Evolutionary conservation across 345 rosid genomes (phyloP), one percentile per base, ranked within the genome.

Genomic region (Syzygium oleosum): DNA sequence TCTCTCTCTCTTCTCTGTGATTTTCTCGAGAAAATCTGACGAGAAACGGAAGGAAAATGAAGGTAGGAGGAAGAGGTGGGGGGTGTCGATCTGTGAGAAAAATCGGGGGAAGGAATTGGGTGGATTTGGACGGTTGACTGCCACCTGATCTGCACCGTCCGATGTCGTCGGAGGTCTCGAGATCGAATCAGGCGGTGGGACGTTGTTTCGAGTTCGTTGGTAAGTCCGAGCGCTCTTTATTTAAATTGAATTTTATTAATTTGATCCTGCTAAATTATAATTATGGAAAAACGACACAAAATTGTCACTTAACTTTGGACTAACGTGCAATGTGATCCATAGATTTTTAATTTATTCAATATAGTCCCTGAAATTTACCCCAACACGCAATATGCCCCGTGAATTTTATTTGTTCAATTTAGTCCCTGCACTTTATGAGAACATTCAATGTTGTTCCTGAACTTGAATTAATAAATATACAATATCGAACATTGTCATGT

Each of bases 1-100:
- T 87, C 87, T 89, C 85, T 88, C 85, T 85, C 86, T 86, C 63
- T 8, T 17, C 27, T 19, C 27, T 73, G 41, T 19, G 83, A 73
- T 73, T 73, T 38, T 38, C 83, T 73, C 83, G 49, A 9, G 61
- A 51, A 51, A 34, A 84, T 52, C 46, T 52, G 86, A 1, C 6
- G 56, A 29, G 59, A 22, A 52, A 31, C 8, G 55, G 12, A 12
- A 17, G 59, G 19, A 65, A 38, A 23, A 73, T 17, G 46, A 2
- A 23, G 29, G 7, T 31, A 59, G 86, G 83, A 73, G 22, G 59
- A 73, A 34, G 83, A 38, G 27, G 41, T 4, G 80, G 83, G 22
- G 43, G 46, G 46, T 0, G 80, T 73, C 83, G 41, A 34, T 25
- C 4, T 1, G 49, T 6, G 83, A 73, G 83, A 38, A 73, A 73